phyloP scores from a whole-genome alignment of 2,329 filamentous ascomycete genomes.

The Exophiala oligosperma region DNA sequence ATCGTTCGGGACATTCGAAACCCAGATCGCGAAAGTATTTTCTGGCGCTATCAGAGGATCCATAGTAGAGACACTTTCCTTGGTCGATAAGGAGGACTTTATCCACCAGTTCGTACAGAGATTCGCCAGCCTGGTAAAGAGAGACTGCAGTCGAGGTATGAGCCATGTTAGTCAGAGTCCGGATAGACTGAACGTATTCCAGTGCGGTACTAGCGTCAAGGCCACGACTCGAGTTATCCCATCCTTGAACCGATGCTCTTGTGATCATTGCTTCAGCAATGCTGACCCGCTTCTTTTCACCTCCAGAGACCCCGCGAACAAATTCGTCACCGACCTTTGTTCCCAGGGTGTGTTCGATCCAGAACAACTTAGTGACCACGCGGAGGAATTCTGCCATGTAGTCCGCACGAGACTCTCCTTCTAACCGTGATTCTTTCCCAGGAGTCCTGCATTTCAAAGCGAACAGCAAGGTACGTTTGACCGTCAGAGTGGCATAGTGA shows the following conservation, averaged over 20 bases:
- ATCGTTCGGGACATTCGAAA: constrained; percentile 68
- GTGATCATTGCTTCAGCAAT: constrained; percentile 60
- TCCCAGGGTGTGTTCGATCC: constrained; percentile 68
- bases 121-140: constrained; percentile 66
- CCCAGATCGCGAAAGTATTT: constrained; percentile 70
- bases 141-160: constrained; percentile 65
- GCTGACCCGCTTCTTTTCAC: constrained; percentile 71
- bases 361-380: constrained; percentile 70
- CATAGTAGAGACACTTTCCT: constrained; percentile 72
- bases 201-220: constrained; percentile 72
- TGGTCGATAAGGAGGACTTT: constrained; percentile 68
- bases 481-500: constrained; percentile 76
- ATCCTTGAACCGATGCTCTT: constrained; percentile 65
- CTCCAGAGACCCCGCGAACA: constrained; percentile 69
- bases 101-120: constrained; percentile 60
- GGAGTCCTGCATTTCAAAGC: constrained; percentile 70
- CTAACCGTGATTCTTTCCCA: constrained; percentile 58
- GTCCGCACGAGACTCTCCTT: constrained; percentile 61
- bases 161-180: constrained; percentile 64
- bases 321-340: constrained; percentile 76
- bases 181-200: constrained; percentile 69
- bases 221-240: constrained; percentile 75
- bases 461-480: constrained; percentile 72
- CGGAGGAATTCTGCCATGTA: constrained; percentile 63
- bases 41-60: constrained; percentile 62